A percentile compares a stretch with the other conserved stretches of the same genome.
Conservation (phyloP, 169 alveolate species). For the Cryptosporidium tyzzeri region DNA sequence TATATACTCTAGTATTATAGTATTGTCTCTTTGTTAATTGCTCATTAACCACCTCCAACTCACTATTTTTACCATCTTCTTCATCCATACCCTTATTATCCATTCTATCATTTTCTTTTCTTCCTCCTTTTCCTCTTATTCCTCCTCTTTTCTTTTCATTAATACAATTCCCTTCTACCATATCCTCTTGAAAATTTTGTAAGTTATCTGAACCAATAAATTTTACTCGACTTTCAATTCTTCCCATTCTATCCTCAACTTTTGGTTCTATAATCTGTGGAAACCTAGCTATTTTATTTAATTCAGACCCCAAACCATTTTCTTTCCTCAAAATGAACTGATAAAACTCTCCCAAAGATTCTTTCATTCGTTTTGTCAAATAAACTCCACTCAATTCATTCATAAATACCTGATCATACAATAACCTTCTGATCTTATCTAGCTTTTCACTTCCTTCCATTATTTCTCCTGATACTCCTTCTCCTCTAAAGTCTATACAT, state of each 20-base stretch:
- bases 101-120: background rate
- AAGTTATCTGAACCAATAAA: background rate
- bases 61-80: background rate
- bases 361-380: constrained; percentile 8
- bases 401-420: background rate
- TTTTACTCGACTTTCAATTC: background rate
- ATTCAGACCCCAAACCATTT: background rate
- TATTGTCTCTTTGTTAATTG: constrained; percentile 66
- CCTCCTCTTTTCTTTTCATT: too few species aligned
- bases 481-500: background rate
- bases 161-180: background rate
- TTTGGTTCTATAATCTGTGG: constrained; percentile 13
- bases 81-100: background rate
- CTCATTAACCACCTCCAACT: constrained; percentile 43
- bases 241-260: background rate
- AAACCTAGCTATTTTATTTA: background rate
- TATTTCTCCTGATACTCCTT: background rate
- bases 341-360: constrained; percentile 18
- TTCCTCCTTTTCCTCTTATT: background rate
- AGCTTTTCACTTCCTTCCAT: background rate
- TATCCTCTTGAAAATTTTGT: background rate
- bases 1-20: constrained; percentile 45
- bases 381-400: constrained; percentile 14
- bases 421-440: background rate
- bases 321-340: background rate